Evolutionary conservation across 1,284 basidiomycete genomes (phyloP), one percentile per base, ranked within the genome.

Genomic region (Puccinia polysora): DNA sequence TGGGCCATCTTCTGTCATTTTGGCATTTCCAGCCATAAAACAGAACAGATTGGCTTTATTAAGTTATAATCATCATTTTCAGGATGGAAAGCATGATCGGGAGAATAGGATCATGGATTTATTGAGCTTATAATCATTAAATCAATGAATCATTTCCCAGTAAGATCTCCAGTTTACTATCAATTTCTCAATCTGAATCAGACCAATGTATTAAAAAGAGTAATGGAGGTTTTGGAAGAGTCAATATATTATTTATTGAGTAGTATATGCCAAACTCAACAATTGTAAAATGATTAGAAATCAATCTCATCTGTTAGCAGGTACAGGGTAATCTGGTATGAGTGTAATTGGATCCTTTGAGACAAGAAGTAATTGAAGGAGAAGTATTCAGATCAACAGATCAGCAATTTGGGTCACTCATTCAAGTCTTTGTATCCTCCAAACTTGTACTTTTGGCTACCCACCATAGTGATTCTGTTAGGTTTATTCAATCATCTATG

Each of bases 341-440:
- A 56, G 30, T 36, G 30, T 14, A 6, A 4, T n/a, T 2, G 18
- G n/a, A 12, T 34, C 36, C 12, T 58, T 38, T 1, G 34, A 58
- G 23, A 1, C 18, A 2, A 43, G 32, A 4, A 28, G 2, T 15
- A 30, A 32, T 32, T 28, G 43, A 1, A 36, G 40, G 2, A 63
- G 47, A 18, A 63, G 59, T 30, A 20, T 63, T 8, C 23, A n/a
- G 2, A 12, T 43, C 14, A 47, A 32, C 43, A 28, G 45, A n/a
- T 45, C 32, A 20, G 12, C 32, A n/a, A 20, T 36, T 15, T 30
- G 56, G n/a, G 73, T 68, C 75, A 10, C 76, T 72, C 36, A 78
- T 85, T 2, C 84, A 85, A 75, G 83, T 83, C 52, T 84, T 89
- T 67, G 82, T 90, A 7, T 89, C 90, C 78, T 85, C 85, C 45